A percentile compares a stretch with the other conserved stretches of the same genome.
Conservation (phyloP, 257 asterid species). For the Nyctanthes arbortristis region DNA sequence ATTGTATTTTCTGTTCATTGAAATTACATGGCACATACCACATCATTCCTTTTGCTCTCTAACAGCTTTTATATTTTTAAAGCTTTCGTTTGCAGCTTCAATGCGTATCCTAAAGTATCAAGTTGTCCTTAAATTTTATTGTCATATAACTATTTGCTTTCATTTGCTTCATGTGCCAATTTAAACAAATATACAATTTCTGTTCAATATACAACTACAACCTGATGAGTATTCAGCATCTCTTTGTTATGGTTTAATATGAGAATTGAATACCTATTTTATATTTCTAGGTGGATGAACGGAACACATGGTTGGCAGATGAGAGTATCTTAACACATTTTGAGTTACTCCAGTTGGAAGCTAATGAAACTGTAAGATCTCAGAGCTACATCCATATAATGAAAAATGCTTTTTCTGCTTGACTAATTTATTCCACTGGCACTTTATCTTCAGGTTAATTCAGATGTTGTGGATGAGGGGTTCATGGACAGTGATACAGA, state of each 20-base stretch:
- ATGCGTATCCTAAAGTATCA: too few relatives aligned
- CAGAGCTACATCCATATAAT: background rate
- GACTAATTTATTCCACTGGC: slow-evolving; percentile 23
- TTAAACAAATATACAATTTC: too few relatives aligned
- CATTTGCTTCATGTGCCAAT: too few relatives aligned
- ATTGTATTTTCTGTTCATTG: too few relatives aligned
- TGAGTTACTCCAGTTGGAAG: slow-evolving; percentile 74
- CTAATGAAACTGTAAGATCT: slow-evolving; percentile 71
- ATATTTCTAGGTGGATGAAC: slow-evolving; percentile 57
- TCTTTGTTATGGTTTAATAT: slow-evolving; percentile 14
- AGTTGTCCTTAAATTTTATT: too few relatives aligned
- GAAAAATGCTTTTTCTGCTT: slow-evolving; percentile 6
- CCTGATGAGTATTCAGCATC: slow-evolving; percentile 18
- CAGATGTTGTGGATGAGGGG: slow-evolving; percentile 62
- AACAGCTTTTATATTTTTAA: too few relatives aligned
- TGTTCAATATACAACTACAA: too few relatives aligned
- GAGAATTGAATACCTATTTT: slow-evolving; percentile 19
- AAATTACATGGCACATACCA: too few relatives aligned
- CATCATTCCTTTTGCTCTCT: too few relatives aligned
- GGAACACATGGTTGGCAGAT: slow-evolving; percentile 86
- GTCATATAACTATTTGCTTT: too few relatives aligned
- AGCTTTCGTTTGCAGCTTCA: too few relatives aligned
- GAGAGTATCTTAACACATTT: slow-evolving; percentile 70
- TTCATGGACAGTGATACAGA: slow-evolving; percentile 85
- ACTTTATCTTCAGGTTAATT: slow-evolving; percentile 50